Evolutionary conservation across 2,329 filamentous ascomycete genomes (phyloP).

Genomic region (Fusarium dimerum): DNA sequence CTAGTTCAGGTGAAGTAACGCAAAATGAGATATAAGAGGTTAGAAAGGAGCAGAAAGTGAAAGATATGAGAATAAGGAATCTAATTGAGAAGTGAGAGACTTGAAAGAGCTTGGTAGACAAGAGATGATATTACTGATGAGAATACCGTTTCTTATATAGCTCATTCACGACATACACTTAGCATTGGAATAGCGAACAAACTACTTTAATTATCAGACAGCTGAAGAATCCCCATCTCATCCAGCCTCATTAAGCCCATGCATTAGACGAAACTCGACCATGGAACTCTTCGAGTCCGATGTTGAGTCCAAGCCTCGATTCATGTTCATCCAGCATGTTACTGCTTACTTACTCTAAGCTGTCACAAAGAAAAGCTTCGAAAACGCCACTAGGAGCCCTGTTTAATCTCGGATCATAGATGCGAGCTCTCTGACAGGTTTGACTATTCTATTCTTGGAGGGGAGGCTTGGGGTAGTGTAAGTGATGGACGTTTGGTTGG

Average conservation of each 20-base stretch:
- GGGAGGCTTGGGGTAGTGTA: no score
- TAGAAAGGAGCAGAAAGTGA: background rate
- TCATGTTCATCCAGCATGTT: no score
- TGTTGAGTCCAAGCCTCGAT: background rate
- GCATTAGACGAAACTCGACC: slow-evolving; percentile 1
- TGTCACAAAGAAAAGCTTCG: no score
- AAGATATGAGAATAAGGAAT: background rate
- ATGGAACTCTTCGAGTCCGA: background rate
- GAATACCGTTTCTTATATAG: background rate
- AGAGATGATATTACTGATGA: background rate
- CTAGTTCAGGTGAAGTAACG: no score
- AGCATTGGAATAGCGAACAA: no score
- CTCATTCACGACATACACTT: background rate
- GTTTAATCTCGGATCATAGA: no score
- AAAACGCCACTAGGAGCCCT: no score
- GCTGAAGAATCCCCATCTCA: background rate
- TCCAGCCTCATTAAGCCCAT: background rate
- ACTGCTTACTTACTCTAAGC: no score
- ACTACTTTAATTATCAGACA: no score
- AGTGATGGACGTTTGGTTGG: no score
- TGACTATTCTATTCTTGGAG: no score
- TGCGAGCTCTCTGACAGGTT: no score
- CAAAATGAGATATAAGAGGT: background rate
- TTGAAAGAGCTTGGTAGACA: background rate
- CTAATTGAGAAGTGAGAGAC: background rate